Evolutionary conservation across 2,329 filamentous ascomycete genomes (phyloP), one percentile per base, ranked within the genome.

Genomic region (Colletotrichum caudatum): DNA sequence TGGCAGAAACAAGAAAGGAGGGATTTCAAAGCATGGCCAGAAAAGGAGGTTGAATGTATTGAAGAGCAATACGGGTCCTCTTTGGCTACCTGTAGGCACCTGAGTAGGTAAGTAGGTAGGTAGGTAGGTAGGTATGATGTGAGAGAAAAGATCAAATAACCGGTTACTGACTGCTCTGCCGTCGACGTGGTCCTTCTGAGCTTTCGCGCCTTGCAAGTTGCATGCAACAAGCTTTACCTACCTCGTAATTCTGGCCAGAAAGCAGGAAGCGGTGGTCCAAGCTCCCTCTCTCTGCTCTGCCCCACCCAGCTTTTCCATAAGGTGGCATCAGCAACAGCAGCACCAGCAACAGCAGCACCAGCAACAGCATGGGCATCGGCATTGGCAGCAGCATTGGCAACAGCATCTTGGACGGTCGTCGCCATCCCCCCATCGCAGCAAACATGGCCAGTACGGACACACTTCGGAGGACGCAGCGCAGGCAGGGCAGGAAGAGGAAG

Each of bases 221-320:
- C n/a, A 12, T 63, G 60, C 60, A 53, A 63, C 29, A 5, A 41
- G 12, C 37, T 39, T 14, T 29, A 4, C 29, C 3, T 29, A 29
- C 29, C 29, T 29, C 11, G 37, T 39, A 39, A 61, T 37, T 62
- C 59, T 62, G 44, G 59, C 59, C 59, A 64, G 50, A 64, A 63
- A 20, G 46, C n/a, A 35, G 2, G 11, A 35, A 39, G 12, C 4
- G 16, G 37, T 64, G 61, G 61, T 64, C 61, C 61, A 64, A 64
- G 61, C 61, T 64, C 50, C 46, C 5, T 48, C 35, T 37, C 29
- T 29, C 18, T n/a, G 44, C 6, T 18, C 41, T 20, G 18, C 20
- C 46, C 46, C 20, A 23, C 46, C 50, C 23, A n/a, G 33, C 4
- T 51, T 50, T 29, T 29, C 4, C 35, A 41, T 12, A 16, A 5